Evolutionary conservation across 768 basidiomycete genomes (phyloP), one percentile per base, ranked within the genome.

Genomic region (Naganishia randhawae): DNA sequence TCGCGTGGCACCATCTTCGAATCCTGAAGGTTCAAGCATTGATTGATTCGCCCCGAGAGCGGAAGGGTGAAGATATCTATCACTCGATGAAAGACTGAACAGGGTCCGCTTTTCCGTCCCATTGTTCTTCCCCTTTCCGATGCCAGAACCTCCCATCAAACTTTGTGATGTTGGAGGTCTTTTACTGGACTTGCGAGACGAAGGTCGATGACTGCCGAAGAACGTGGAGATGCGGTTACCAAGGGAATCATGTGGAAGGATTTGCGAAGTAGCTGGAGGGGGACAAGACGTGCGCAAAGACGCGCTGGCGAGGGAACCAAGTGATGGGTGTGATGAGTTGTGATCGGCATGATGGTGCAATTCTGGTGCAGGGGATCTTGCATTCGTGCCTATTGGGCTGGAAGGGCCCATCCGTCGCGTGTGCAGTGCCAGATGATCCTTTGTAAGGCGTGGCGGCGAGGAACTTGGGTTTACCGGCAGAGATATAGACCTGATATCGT

Each of bases 161-260:
- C 57, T 39, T 61, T 35, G 57, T 22, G 57, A 61, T 25, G 57
- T 61, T 10, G 57, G 11, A 17, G 57, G 57, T 42, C 25, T 61
- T n/a, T 32, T 35, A 16, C 14, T 32, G 22, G 57, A 41, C 17
- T 10, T 39, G 41, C 9, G n/a, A 17, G 57, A 39, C 57, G 39
- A 25, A 14, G 57, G 37, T 2, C 57, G 57, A 27, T 61, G 57
- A 13, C 39, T 25, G 27, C 57, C 57, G 37, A 61, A 61, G 37
- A 61, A 61, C 16, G 57, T 61, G 37, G 57, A 61, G 39, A 61
- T 61, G 17, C 57, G 57, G n/a, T 61, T 61, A 39, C 57, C 37
- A 17, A 61, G 37, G 25, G 57, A 61, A 39, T 29, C 29, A 39
- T 61, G 57, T 10, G 37, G 14, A 5, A 13, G 10, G 37, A 29